Evolutionary conservation across 2,329 filamentous ascomycete species (phyloP), one percentile per base, ranked within the genome.

Genomic region (Ascochyta lentis): DNA sequence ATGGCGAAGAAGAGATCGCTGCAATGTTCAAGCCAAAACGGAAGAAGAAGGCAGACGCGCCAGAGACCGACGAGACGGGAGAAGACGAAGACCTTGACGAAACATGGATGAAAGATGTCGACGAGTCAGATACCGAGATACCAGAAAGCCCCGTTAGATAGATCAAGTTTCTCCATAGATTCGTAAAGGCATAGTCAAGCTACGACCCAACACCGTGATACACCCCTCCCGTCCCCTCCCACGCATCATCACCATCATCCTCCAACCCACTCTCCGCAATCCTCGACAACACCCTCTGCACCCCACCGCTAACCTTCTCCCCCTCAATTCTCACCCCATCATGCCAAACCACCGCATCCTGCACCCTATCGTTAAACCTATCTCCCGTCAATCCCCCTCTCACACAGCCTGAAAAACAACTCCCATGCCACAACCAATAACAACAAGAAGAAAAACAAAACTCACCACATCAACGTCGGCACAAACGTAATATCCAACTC

Each of bases 1-100:
- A 91, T 23, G 92, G 89, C 0, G 76, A 82, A 50, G 89, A 89
- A 54, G 89, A 92, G 61, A 78, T 93, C 1, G 83, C 87, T 37
- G 86, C 86, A 62, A 67, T 96, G 24, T 80, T 92, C 64, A 90
- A 86, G 71, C 77, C 77, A 55, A 79, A 77, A 56, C 76, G 73
- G n/a, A 68, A 59, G 13, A 76, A 69, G 60, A 72, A 74, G 60
- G 47, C 69, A 49, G 58, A 68, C 58, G 50, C 65, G 58, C 63
- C 48, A 15, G 66, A 65, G 1, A 16, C 57, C 1, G 50, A 45
- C 6, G 61, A 66, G 2, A 52, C 51, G 3, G 48, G 54, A 6
- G 51, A 62, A 31, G 63, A 62, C 3, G 65, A 65, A 33, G 72
- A 71, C 8, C 60, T 75, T 6, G 72, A 74, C 35, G 72, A 74